Percentiles rank a stretch among this genome's conserved stretches.
phyloP scores from a whole-genome alignment of 2,329 filamentous ascomycete genomes.

The Colletotrichum ledebouriae region DNA sequence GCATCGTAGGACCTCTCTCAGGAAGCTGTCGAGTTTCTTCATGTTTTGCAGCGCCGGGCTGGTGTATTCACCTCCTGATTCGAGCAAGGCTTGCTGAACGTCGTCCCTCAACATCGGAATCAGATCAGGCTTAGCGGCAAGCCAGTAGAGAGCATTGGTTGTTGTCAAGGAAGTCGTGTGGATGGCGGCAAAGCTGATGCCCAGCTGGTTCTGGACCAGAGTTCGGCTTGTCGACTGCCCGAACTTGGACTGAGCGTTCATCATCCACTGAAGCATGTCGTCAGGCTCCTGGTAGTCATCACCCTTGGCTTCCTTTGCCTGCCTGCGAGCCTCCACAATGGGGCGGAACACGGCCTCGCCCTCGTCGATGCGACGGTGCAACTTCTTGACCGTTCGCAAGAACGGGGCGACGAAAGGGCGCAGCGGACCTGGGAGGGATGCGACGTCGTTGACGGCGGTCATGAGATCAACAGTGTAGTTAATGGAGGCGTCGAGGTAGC shows the following conservation, averaged over 20 bases:
- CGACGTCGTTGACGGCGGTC: conserved; percentile 36
- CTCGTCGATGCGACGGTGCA: conserved; percentile 50
- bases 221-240: conserved; percentile 49
- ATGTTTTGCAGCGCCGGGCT: conserved; percentile 53
- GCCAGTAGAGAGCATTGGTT: conserved; percentile 62
- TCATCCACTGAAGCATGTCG: conserved; percentile 64
- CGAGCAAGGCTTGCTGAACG: conserved; percentile 55
- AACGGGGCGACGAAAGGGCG: conserved; percentile 52
- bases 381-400: conserved; percentile 52
- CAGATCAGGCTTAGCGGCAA: conserved; percentile 64
- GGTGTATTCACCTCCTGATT: conserved; percentile 51
- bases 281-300: conserved; percentile 52
- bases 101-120: conserved; percentile 66
- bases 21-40: conserved; percentile 58
- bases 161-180: conserved; percentile 63
- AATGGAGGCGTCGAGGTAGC: conserved; percentile 61
- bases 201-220: conserved; percentile 58
- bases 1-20: conserved; percentile 54
- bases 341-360: conserved; percentile 54
- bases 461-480: conserved; percentile 54
- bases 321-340: conserved; percentile 50
- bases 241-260: conserved; percentile 54
- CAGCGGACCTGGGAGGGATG: conserved; percentile 45
- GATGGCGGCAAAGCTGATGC: conserved; percentile 63
- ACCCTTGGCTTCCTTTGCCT: conserved; percentile 33